Evolutionary conservation across 192 early-diverging fungal species (phyloP).

Genomic region (Podila epigama): DNA sequence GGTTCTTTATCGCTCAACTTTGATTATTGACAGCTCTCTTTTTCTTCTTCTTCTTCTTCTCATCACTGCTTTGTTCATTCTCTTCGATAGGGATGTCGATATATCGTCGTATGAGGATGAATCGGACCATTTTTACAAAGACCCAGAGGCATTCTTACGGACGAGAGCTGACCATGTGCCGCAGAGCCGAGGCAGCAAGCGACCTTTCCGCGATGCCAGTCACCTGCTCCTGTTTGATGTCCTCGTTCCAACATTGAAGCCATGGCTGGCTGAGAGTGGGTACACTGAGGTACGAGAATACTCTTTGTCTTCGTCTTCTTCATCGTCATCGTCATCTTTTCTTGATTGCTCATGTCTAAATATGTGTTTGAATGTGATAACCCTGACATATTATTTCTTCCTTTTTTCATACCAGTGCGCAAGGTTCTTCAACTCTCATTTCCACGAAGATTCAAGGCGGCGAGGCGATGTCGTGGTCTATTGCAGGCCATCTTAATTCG

Average conservation of each 20-base stretch:
- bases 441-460: conserved; percentile 80
- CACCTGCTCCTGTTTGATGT: conserved; percentile 85
- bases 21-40: neutral
- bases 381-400: neutral
- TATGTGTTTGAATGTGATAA: neutral
- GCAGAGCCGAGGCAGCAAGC: neutral
- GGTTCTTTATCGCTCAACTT: neutral
- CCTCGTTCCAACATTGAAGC: conserved; percentile 50
- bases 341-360: neutral
- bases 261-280: conserved; percentile 44
- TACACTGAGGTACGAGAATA: conserved; percentile 63
- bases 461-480: conserved; percentile 85
- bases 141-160: conserved; percentile 65
- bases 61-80: too few species aligned
- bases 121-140: conserved; percentile 79
- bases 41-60: neutral
- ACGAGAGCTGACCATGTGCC: neutral
- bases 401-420: conserved; percentile 55
- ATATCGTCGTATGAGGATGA: conserved; percentile 66
- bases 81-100: conserved; percentile 34
- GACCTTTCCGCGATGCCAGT: conserved; percentile 18
- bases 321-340: neutral
- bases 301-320: neutral
- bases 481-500: conserved; percentile 37
- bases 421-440: conserved; percentile 94